Evolutionary conservation across 2,329 filamentous ascomycete genomes (phyloP), one percentile per base, ranked within the genome.

Genomic region (Setomelanomma holmii): DNA sequence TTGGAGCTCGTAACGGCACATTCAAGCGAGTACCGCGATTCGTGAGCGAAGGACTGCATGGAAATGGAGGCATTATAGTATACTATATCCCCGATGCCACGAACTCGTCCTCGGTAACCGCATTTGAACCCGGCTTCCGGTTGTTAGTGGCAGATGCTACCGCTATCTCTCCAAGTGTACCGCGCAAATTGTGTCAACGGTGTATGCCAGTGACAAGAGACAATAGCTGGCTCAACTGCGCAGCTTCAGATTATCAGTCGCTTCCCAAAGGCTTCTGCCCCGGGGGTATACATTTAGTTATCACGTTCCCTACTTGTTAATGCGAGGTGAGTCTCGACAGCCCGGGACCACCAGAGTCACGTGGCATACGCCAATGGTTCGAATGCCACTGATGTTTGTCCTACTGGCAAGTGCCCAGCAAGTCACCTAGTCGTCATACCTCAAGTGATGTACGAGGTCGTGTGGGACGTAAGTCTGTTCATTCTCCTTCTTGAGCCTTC

Each of bases 261-360:
- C 45, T 68, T 17, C 66, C 65, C 0, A 63, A 35, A 24, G 40
- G 24, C 1, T 76, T 55, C 20, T 92, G 90, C 69, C 51, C 16
- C 0, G 36, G 75, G 86, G 78, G 83, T 8, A 75, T 90, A 38
- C 84, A 87, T 27, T 79, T 83, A 51, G 84, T 89, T 55, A 76
- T 90, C 34, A 87, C 88, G 76, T 89, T 90, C 75, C 88, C 88
- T 1, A 89, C 86, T 4, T 90, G 88, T 79, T 90, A 89, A 81
- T 83, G 90, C 75, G 87, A 87, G 19, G 71, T 75, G 40, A 73
- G 80, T 36, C 78, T 82, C 41, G 85, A 83, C 55, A 78, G 87
- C 49, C 78, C 80, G 45, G n/a, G 80, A 86, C 75, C 85, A 84
- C 77, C 76, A 57, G 71, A 81, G 82, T 57, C 89, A 90, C 79